Conservation (phyloP, 1,139 yeast species). For the Hemisphaericaspora xylanilytica region DNA sequence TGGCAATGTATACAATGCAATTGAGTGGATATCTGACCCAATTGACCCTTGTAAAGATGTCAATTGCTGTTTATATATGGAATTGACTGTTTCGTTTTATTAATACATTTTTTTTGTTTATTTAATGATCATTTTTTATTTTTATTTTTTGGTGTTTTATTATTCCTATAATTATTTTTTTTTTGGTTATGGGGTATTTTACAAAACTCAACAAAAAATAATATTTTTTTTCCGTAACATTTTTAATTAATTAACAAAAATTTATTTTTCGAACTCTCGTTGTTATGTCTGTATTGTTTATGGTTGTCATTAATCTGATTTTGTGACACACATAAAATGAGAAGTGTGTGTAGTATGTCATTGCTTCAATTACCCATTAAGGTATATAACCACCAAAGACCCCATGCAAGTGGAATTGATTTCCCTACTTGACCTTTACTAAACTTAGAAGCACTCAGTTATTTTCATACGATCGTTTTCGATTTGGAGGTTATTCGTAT, state of each 20-base stretch:
- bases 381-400: too few species aligned
- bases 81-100: not conserved
- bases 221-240: not conserved
- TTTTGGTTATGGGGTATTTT: conserved; percentile 1
- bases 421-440: too few species aligned
- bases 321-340: too few species aligned
- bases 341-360: too few species aligned
- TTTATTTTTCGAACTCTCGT: not conserved
- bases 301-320: too few species aligned
- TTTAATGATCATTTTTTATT: not conserved
- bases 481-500: conserved; percentile 1
- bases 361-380: too few species aligned
- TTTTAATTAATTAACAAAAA: not conserved
- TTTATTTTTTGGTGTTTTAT: not conserved
- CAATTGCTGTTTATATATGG: not conserved
- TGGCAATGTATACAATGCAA: not conserved
- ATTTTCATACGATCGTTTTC: too few species aligned
- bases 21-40: not conserved
- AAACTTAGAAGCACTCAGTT: too few species aligned
- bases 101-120: not conserved
- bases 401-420: too few species aligned
- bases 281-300: not conserved
- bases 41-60: not conserved
- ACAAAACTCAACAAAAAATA: not conserved
- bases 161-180: too few species aligned